Conservation (phyloP, 2,329 filamentous ascomycete species). For the Fusarium sp. region DNA sequence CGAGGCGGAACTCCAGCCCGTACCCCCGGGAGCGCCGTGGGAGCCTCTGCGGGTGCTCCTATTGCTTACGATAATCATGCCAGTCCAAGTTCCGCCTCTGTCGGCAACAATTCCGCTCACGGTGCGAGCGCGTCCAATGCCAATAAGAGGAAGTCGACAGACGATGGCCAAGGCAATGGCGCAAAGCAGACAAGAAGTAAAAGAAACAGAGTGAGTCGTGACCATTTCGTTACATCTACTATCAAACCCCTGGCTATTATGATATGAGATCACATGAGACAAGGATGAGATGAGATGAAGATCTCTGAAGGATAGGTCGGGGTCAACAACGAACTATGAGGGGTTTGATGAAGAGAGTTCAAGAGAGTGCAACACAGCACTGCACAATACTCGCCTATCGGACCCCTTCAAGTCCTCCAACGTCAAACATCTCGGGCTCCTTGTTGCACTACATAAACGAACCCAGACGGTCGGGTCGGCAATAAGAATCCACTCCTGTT, state of each 20-base stretch:
- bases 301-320: not conserved
- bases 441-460: slow-evolving; percentile 27
- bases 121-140: slow-evolving; percentile 42
- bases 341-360: not conserved
- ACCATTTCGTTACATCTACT: slow-evolving; percentile 10
- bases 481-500: not conserved
- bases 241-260: not conserved
- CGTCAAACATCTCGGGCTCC: slow-evolving; percentile 5
- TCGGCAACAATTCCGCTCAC: slow-evolving; percentile 65
- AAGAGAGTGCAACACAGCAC: slow-evolving; percentile 2
- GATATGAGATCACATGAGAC: slow-evolving; percentile 22
- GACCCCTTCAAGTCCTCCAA: not conserved
- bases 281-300: slow-evolving; percentile 7
- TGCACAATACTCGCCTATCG: slow-evolving; percentile 22
- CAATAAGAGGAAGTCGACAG: slow-evolving; percentile 56
- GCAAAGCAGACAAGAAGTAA: slow-evolving; percentile 69
- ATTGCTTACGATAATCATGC: slow-evolving; percentile 51
- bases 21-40: slow-evolving; percentile 38
- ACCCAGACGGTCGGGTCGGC: slow-evolving; percentile 9
- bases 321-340: not conserved
- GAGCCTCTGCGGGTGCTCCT: slow-evolving; percentile 46
- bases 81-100: slow-evolving; percentile 55
- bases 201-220: slow-evolving; percentile 66
- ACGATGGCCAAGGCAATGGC: slow-evolving; percentile 52
- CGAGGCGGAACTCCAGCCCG: slow-evolving; percentile 32